Evolutionary conservation across 2,329 filamentous ascomycete genomes (phyloP).

Genomic region (Apiospora aurea): DNA sequence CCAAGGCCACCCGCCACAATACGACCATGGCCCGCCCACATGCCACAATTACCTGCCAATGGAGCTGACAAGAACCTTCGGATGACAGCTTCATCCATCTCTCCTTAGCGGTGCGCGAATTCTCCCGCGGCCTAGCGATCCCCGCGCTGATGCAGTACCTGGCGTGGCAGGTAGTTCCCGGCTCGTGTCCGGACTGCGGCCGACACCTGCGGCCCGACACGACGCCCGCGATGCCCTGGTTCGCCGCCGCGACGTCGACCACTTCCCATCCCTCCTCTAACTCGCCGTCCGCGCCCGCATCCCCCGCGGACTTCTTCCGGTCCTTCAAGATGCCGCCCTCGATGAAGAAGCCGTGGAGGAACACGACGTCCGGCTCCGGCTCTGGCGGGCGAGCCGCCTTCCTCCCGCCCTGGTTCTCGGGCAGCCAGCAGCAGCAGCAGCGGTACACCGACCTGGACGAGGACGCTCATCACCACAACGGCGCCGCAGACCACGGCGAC

Average conservation of each 20-base stretch:
- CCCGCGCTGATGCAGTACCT: conserved; percentile 47
- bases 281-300: conserved; percentile 24
- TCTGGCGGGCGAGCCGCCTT: conserved; percentile 15
- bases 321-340: conserved; percentile 41
- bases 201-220: conserved; percentile 44
- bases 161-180: conserved; percentile 48
- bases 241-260: conserved; percentile 26
- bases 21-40: background rate
- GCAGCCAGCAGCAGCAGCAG: background rate
- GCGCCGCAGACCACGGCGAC: background rate
- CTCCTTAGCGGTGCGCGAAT: conserved; percentile 45
- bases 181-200: conserved; percentile 51
- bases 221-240: conserved; percentile 34
- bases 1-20: background rate
- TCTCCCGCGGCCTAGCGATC: conserved; percentile 50
- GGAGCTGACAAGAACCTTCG: conserved; percentile 23
- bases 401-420: conserved; percentile 7
- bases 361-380: conserved; percentile 25
- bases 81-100: conserved; percentile 46
- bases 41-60: background rate
- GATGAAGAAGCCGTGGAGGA: conserved; percentile 21
- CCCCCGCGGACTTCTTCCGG: background rate
- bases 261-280: background rate
- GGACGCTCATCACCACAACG: background rate
- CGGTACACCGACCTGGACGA: background rate